A percentile compares a stretch with the other conserved stretches of the same genome.
These are phyloP conservation scores for Hyaloscypha variabilis DNA, from an alignment of 495 filamentous ascomycete genomes.

Conservation along the genomic window DNA sequence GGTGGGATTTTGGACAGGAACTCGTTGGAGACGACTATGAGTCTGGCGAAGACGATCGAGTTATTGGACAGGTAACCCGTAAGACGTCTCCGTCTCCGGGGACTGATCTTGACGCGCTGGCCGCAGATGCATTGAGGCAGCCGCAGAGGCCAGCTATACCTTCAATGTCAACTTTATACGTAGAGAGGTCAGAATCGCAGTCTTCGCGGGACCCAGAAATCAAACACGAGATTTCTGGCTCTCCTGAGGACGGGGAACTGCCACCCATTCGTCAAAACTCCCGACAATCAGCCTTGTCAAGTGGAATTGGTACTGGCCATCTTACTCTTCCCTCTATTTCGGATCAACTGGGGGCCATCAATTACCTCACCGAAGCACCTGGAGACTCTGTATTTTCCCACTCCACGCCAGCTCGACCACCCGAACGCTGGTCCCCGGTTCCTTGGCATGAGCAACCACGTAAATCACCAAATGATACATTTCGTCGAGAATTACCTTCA, in stretches of 20 bases:
- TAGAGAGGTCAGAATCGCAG: not conserved
- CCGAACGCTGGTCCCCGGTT: constrained; percentile 18
- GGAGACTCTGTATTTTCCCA: constrained; percentile 30
- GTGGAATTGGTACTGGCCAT: constrained; percentile 35
- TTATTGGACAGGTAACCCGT: too few relatives aligned
- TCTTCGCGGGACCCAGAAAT: constrained; percentile 11
- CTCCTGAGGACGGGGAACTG: constrained; percentile 37
- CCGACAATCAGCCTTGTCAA: constrained; percentile 42
- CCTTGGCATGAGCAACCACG: constrained; percentile 41
- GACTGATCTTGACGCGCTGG: too few relatives aligned
- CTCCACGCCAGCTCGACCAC: constrained; percentile 34
- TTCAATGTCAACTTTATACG: constrained; percentile 18
- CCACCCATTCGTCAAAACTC: constrained; percentile 51
- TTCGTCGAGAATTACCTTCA: constrained; percentile 29
- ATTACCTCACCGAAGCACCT: constrained; percentile 28
- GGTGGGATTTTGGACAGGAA: too few relatives aligned
- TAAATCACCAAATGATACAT: constrained; percentile 41
- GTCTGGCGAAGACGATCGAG: too few relatives aligned
- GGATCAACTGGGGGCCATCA: constrained; percentile 40
- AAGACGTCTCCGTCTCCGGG: too few relatives aligned
- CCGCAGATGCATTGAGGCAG: constrained; percentile 41
- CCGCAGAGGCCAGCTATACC: constrained; percentile 25
- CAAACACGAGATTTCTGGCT: constrained; percentile 16
- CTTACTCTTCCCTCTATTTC: constrained; percentile 46
- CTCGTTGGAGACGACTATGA: too few relatives aligned